Percentiles rank a stretch among this genome's conserved stretches.
Evolutionary conservation across 495 filamentous ascomycete genomes (phyloP).

Genomic region (Tuber brumale): DNA sequence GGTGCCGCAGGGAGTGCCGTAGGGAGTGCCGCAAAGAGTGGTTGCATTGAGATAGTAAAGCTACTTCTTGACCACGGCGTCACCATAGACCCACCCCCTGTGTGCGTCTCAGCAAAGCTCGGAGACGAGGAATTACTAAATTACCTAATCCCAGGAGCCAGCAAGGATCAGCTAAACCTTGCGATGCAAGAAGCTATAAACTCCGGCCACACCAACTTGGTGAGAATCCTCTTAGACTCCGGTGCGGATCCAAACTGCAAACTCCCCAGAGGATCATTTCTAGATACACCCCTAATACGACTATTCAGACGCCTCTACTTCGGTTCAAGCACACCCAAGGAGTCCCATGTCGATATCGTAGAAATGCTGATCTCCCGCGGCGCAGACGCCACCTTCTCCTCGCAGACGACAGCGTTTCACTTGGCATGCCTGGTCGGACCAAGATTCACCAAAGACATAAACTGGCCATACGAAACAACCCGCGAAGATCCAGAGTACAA

Average conservation of each 20-base stretch:
- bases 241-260: neutral
- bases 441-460: neutral
- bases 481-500: neutral
- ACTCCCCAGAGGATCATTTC: neutral
- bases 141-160: neutral
- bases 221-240: neutral
- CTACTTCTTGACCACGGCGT: neutral
- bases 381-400: neutral
- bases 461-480: neutral
- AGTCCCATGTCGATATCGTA: neutral
- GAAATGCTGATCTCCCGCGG: neutral
- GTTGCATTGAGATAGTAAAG: neutral
- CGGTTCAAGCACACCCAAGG: neutral
- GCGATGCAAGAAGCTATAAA: neutral
- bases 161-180: neutral
- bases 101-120: neutral
- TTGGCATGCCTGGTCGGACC: neutral
- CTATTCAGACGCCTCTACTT: neutral
- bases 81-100: neutral
- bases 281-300: neutral
- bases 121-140: neutral
- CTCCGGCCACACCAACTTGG: neutral
- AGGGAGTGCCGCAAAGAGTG: neutral
- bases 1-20: too few relatives aligned
- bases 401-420: neutral